A percentile compares a stretch with the other conserved stretches of the same genome.
Conservation (phyloP, 2,329 filamentous ascomycete genomes). For the Hirsutella minnesotensis region DNA sequence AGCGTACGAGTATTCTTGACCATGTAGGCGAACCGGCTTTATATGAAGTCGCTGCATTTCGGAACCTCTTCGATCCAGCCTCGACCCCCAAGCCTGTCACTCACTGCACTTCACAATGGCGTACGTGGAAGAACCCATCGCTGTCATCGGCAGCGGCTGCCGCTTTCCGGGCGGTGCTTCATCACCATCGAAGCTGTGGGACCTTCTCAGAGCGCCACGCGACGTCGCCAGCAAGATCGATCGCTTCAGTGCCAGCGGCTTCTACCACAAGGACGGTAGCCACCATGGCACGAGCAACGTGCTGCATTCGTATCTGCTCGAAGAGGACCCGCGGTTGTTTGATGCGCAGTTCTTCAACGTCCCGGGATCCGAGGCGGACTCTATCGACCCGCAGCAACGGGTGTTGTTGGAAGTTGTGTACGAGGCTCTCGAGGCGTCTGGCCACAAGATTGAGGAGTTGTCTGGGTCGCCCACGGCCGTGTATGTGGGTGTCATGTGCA, state of each 20-base stretch:
- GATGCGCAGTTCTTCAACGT: background rate
- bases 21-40: too few relatives aligned
- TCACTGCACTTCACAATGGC: background rate
- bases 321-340: background rate
- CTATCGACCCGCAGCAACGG: background rate
- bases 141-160: background rate
- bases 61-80: too few relatives aligned
- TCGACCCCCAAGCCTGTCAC: too few relatives aligned
- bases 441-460: background rate
- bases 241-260: background rate
- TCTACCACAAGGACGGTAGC: background rate
- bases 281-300: background rate
- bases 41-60: too few relatives aligned
- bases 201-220: background rate
- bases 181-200: background rate
- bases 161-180: background rate
- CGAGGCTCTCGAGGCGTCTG: background rate
- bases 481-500: background rate
- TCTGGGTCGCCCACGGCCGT: background rate
- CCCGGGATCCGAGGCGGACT: background rate
- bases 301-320: background rate
- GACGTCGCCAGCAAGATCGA: background rate
- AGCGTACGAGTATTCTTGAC: too few relatives aligned
- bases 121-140: background rate
- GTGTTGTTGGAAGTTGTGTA: background rate